phyloP scores from a whole-genome alignment of 768 basidiomycete genomes.

The Cubamyces sp. region DNA sequence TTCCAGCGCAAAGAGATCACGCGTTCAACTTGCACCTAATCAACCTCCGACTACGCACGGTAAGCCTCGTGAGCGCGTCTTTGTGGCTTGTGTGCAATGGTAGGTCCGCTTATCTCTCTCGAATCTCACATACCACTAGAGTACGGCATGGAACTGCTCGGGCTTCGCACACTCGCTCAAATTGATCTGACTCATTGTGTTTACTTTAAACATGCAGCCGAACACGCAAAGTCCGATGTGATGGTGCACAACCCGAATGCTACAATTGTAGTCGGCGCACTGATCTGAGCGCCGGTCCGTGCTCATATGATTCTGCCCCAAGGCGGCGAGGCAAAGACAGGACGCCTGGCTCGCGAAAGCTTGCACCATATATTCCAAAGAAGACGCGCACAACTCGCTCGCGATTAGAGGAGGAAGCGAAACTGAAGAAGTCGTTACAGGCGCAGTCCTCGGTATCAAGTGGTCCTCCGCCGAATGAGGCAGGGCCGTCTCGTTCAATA shows the following conservation, averaged over 20 bases:
- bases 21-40: constrained; percentile 67
- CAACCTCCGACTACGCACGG: constrained; percentile 83
- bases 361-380: constrained; percentile 25
- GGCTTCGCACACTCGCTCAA: neutral
- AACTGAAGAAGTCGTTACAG: constrained; percentile 10
- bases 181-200: neutral
- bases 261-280: constrained; percentile 66
- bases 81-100: constrained; percentile 83
- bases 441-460: neutral
- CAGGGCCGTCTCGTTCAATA: too few species aligned
- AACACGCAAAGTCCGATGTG: constrained; percentile 78
- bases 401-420: constrained; percentile 15
- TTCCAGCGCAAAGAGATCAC: constrained; percentile 39
- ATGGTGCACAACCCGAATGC: constrained; percentile 76
- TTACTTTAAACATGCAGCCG: constrained; percentile 50
- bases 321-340: constrained; percentile 83
- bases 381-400: constrained; percentile 37
- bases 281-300: constrained; percentile 40
- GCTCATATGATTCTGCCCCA: constrained; percentile 69
- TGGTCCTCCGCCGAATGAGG: too few species aligned
- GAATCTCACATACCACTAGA: too few species aligned
- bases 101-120: constrained; percentile 33
- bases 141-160: too few species aligned
- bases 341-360: constrained; percentile 75
- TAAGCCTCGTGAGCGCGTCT: constrained; percentile 74